phyloP scores from a whole-genome alignment of 768 basidiomycete species.

The Leucocoprinus leucothites region DNA sequence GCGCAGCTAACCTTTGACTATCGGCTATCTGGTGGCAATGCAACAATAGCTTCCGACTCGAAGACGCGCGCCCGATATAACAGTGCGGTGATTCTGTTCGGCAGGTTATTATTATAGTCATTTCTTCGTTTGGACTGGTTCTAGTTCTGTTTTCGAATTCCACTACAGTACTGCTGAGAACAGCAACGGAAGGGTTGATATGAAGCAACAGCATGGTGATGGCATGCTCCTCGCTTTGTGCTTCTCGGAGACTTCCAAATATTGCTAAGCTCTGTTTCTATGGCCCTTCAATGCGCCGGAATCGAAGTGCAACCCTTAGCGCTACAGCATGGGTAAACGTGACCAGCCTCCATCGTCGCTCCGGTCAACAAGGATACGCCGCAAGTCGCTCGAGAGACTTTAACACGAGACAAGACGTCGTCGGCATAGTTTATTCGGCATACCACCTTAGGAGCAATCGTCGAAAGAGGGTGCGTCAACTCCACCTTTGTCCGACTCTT shows the following conservation, averaged over 20 bases:
- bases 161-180: neutral
- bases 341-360: neutral
- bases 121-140: neutral
- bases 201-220: slow-evolving; percentile 2
- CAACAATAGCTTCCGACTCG: neutral
- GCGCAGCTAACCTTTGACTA: too few species aligned
- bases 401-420: neutral
- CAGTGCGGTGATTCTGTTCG: neutral
- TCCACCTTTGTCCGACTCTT: neutral
- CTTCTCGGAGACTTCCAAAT: neutral
- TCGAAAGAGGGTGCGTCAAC: neutral
- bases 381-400: neutral
- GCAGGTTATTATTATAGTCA: neutral
- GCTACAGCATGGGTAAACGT: neutral
- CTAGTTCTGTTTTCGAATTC: neutral
- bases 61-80: too few species aligned
- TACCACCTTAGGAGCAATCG: too few species aligned
- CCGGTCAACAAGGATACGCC: neutral
- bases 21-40: neutral
- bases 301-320: neutral
- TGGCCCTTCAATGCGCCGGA: neutral
- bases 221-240: neutral
- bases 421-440: neutral
- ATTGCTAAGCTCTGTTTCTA: slow-evolving; percentile 1
- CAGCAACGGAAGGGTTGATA: neutral